Percentiles rank a stretch among this genome's conserved stretches.
Conservation (phyloP, 1,284 basidiomycete species). For the Microbotryum saponariae region DNA sequence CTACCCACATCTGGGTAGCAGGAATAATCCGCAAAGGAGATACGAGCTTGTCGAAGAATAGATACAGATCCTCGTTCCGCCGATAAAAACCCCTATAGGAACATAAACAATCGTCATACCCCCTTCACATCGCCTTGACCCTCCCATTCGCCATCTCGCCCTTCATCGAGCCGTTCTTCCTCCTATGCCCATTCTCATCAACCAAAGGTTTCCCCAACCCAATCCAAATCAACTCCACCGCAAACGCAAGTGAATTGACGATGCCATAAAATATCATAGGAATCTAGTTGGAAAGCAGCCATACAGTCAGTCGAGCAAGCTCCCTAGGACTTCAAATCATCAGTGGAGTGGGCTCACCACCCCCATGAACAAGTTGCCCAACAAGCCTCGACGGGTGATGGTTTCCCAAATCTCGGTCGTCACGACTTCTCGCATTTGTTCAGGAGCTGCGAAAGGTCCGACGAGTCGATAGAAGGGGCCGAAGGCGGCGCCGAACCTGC, state of each 20-base stretch:
- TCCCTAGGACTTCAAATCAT: conserved; percentile 30
- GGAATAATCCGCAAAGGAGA: too few species aligned
- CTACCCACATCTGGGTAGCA: too few species aligned
- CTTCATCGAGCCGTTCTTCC: too few species aligned
- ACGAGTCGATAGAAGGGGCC: conserved; percentile 56
- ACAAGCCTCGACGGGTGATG: conserved; percentile 51
- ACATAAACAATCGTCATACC: too few species aligned
- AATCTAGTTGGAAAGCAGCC: conserved; percentile 24
- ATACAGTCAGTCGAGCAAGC: not conserved
- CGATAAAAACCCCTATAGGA: too few species aligned
- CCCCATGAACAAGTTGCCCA: conserved; percentile 58
- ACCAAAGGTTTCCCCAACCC: too few species aligned
- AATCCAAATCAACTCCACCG: conserved; percentile 37
- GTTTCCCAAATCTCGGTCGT: conserved; percentile 60
- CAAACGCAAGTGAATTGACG: conserved; percentile 41
- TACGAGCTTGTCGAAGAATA: too few species aligned
- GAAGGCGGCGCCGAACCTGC: conserved; percentile 56
- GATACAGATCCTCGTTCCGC: too few species aligned
- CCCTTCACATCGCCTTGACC: too few species aligned
- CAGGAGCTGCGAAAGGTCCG: conserved; percentile 47
- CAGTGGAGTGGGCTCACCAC: conserved; percentile 46
- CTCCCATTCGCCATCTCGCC: too few species aligned
- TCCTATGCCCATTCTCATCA: too few species aligned
- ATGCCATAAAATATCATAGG: conserved; percentile 45
- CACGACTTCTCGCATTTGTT: conserved; percentile 42